Base-by-base conservation (phyloP, 495 filamentous ascomycete genomes). In the Tuber melanosporum region DNA sequence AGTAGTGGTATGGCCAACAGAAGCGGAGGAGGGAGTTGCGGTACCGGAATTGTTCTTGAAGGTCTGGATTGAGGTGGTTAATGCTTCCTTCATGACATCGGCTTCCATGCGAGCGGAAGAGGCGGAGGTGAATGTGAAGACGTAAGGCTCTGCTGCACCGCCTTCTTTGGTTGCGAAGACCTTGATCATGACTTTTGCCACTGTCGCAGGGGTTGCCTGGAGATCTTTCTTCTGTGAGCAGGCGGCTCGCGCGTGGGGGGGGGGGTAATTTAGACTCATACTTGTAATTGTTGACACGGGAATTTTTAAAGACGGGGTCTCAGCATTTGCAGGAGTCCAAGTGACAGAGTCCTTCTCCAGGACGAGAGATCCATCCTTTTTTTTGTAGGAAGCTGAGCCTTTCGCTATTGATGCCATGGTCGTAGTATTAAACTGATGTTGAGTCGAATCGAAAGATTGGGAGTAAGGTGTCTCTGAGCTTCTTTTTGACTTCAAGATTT, bases 171-270 rank as follows among this genome's bases (percentile, higher is more conserved):
- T 90, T 73, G 89, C 90, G 79, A 96, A 91, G 72, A 98, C 89
- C 84, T 94, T 95, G 66, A 97, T 88, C 88, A 97, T 95, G 71
- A 96, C 94, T 86, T 97, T 98, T 19, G 92, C 85, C 26, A 87
- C 89, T 12, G 86, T 90, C 70, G 91, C 92, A 0, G 94, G 94
- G 1, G 95, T 98, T 84, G 97, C 94, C 82, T 98, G 94, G 57
- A 99, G 88, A 86, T 98, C 90, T 92, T 32, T n/a, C 22, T 26
- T 73, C 71, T 71, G 70, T 36, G 17, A 43, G 73, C 52, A 36
- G 19, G 22, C 26, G 26, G 32, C 32, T 32, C 32, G 32, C 22
- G 17, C 15, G 41, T 44, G 69, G 62, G 20, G 45, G 72, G 49
- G 43, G 45, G 72, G 49, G 43, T 70, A n/a, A 44, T 32, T 6